A percentile compares a stretch with the other conserved stretches of the same genome.
Conservation (phyloP, 2,329 filamentous ascomycete genomes). For the Colletotrichum orchidophilum region DNA sequence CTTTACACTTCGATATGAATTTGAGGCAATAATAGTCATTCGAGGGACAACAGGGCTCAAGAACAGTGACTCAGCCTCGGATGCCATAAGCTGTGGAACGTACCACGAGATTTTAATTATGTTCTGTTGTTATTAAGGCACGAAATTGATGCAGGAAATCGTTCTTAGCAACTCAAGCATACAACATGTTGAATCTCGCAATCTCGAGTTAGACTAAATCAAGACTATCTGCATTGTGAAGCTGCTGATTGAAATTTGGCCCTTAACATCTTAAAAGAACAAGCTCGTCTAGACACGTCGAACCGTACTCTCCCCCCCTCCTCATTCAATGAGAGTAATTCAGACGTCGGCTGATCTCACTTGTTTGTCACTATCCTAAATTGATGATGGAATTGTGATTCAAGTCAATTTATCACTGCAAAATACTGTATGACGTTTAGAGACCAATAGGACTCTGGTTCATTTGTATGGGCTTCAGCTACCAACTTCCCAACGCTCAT, state of each 20-base stretch:
- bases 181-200: neutral
- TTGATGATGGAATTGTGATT: neutral
- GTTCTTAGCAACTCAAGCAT: too few relatives aligned
- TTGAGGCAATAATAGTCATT: neutral
- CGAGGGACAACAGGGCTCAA: neutral
- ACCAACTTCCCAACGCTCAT: neutral
- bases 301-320: too few relatives aligned
- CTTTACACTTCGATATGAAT: neutral
- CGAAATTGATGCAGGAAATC: too few relatives aligned
- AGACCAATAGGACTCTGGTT: neutral
- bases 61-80: neutral
- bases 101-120: neutral
- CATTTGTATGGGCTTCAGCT: neutral
- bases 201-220: neutral
- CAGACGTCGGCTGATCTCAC: too few relatives aligned
- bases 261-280: too few relatives aligned
- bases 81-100: neutral
- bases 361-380: neutral
- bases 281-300: too few relatives aligned
- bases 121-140: too few relatives aligned
- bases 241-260: too few relatives aligned
- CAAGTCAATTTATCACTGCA: too few relatives aligned
- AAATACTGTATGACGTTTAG: neutral
- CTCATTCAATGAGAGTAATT: too few relatives aligned
- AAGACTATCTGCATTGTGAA: neutral